These are phyloP conservation scores for Lodderomyces beijingensis DNA, from an alignment of 1,139 yeast species.

Conservation along the genomic window DNA sequence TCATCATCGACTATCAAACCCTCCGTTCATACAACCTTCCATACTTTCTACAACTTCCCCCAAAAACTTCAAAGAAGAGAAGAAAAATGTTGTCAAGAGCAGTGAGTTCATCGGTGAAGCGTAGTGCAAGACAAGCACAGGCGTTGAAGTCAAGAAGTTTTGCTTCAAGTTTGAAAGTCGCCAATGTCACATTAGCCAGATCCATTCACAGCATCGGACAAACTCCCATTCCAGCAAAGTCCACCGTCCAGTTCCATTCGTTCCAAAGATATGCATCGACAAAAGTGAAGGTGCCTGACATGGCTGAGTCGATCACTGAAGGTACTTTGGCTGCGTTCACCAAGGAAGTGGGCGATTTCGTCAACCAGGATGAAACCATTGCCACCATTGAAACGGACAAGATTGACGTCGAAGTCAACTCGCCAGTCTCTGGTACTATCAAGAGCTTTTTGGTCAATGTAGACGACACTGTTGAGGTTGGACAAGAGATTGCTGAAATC, in stretches of 20 bases:
- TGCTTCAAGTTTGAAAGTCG: conserved; percentile 9
- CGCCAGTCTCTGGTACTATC: conserved; percentile 90
- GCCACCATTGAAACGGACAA: conserved; percentile 99
- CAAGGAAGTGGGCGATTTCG: conserved; percentile 84
- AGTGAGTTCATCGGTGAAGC: conserved; percentile 14
- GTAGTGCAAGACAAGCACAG: conserved; percentile 9
- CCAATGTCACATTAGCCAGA: conserved; percentile 11
- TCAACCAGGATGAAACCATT: conserved; percentile 81
- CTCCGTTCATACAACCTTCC: no score
- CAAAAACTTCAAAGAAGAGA: no score
- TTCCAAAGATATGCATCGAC: conserved; percentile 36
- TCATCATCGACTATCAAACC: no score
- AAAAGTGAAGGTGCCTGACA: conserved; percentile 88
- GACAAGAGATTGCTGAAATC: conserved; percentile 85
- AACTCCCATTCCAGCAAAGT: conserved; percentile 1
- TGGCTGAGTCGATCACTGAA: conserved; percentile 98
- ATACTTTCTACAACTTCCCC: conserved; percentile 1
- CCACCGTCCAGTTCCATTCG: conserved; percentile 13
- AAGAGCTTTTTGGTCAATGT: conserved; percentile 77
- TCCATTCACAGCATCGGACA: conserved; percentile 9
- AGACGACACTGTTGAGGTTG: conserved; percentile 94
- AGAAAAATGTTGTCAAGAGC: conserved; percentile 16
- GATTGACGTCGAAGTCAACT: conserved; percentile 94
- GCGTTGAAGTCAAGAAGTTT: conserved; percentile 3
- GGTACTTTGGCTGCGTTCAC: conserved; percentile 85